Conservation (phyloP, 768 basidiomycete species). For the Suillus subluteus region DNA sequence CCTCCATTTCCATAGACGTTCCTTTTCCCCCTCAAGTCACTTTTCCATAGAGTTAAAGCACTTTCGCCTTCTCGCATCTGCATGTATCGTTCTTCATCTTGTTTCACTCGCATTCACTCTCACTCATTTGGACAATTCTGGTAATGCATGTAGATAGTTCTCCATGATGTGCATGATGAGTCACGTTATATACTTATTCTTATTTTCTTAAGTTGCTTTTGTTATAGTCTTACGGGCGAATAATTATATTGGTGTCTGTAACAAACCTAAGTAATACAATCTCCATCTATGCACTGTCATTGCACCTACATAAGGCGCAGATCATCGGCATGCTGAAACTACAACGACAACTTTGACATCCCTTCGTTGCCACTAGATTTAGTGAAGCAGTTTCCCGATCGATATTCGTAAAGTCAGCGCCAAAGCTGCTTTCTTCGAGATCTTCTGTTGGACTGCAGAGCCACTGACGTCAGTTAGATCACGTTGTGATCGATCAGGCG, state of each 20-base stretch:
- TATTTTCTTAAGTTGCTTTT: slow-evolving; percentile 15
- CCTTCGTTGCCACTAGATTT: too few relatives aligned
- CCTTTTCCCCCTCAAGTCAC: not conserved
- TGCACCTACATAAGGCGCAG: not conserved
- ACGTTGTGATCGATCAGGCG: too few relatives aligned
- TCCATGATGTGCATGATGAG: slow-evolving; percentile 10
- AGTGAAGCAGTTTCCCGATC: too few relatives aligned
- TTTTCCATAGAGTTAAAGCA: not conserved
- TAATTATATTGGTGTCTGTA: not conserved
- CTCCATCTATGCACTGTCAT: not conserved
- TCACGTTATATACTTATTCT: slow-evolving; percentile 9
- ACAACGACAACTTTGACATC: too few relatives aligned
- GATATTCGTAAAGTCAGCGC: not conserved
- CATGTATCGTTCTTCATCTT: slow-evolving; percentile 2
- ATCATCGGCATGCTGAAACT: not conserved
- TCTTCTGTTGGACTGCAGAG: too few relatives aligned
- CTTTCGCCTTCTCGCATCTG: slow-evolving; percentile 4
- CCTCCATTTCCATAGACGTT: slow-evolving; percentile 17
- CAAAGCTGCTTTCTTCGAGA: not conserved
- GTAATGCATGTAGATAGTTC: slow-evolving; percentile 12
- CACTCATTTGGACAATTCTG: slow-evolving; percentile 15
- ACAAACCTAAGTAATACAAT: not conserved
- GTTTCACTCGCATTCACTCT: slow-evolving; percentile 1
- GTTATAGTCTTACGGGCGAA: not conserved
- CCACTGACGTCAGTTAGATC: too few relatives aligned